Evolutionary conservation across 805 yeast species (phyloP), one percentile per base, ranked within the genome.

Genomic region (Nematodospora valgi): DNA sequence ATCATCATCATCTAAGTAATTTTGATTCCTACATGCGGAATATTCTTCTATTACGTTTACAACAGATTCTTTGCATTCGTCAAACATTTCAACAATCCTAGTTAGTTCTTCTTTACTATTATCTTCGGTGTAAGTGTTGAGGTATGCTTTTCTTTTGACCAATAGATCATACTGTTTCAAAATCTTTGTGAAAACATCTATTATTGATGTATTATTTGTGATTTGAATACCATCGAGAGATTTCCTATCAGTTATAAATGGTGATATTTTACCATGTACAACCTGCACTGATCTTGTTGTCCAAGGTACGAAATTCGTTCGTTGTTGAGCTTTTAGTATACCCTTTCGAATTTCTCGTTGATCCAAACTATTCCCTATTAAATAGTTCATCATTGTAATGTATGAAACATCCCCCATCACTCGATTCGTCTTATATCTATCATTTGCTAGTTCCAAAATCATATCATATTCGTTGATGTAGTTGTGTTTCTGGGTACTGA

Each of bases 251-350:
- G 10, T 59, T 6, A 47, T 46, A 45, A 68, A 83, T 4, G 88
- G 82, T 7, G 95, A 83, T 44, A 78, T 79, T 38, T 75, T 72
- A 0, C 95, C 88, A 31, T 80, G 66, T 6, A 91, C 88, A 0
- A 88, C 66, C 50, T 87, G 93, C 5, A 88, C 72, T 6, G 88
- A 74, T 0, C 88, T 75, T 0, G 93, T 79, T 0, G 87, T 76
- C 88, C 95, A 85, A 0, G 95, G 93, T 3, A 86, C 86, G 62
- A 87, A 93, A 18, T 74, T 69, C 1, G 87, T 68, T 36, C 91
- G 58, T 34, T 76, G 76, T 43, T 81, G 81, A 0, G 85, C 78
- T 44, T 80, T 77, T 2, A 73, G 51, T 13, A 76, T 60, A 1
- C 85, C 87, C 51, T 80, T 81, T 33, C 80, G 80, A 3, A 85